Evolutionary conservation across 495 filamentous ascomycete species (phyloP).

Genomic region (Xylaria acuta): DNA sequence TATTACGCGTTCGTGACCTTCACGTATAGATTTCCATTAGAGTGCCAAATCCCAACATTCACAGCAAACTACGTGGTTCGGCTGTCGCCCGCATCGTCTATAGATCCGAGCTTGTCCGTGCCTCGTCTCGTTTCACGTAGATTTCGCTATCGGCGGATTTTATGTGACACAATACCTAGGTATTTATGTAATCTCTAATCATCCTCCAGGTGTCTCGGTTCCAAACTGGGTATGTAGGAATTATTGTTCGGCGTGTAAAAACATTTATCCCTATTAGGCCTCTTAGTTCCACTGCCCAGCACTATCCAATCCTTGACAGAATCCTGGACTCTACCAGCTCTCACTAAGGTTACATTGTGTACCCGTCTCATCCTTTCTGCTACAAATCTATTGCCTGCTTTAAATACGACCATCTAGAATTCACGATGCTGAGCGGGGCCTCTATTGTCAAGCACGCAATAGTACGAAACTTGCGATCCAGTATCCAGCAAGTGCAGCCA

Average conservation of each 20-base stretch:
- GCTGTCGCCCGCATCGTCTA: no score
- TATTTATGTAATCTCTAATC: neutral
- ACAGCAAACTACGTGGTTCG: no score
- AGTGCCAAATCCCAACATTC: no score
- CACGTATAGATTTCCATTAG: no score
- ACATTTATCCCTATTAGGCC: neutral
- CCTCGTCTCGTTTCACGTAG: no score
- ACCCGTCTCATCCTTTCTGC: neutral
- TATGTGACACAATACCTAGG: no score
- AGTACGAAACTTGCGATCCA: constrained; percentile 41
- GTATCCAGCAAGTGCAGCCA: constrained; percentile 47
- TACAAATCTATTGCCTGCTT: neutral
- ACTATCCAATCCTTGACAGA: no score
- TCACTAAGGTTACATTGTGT: neutral
- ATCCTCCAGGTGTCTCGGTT: neutral
- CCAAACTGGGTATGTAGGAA: neutral
- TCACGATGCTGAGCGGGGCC: constrained; percentile 27
- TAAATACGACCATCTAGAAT: neutral
- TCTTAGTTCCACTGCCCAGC: no score
- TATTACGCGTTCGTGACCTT: no score
- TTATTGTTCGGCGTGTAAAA: neutral
- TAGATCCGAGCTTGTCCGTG: no score
- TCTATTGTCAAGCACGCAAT: constrained; percentile 39
- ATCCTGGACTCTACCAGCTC: neutral
- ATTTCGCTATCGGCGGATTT: no score